A percentile compares a stretch with the other conserved stretches of the same genome.
These are phyloP conservation scores for Pistacia integerrima DNA, from an alignment of 345 rosid genomes.

Conservation along the genomic window DNA sequence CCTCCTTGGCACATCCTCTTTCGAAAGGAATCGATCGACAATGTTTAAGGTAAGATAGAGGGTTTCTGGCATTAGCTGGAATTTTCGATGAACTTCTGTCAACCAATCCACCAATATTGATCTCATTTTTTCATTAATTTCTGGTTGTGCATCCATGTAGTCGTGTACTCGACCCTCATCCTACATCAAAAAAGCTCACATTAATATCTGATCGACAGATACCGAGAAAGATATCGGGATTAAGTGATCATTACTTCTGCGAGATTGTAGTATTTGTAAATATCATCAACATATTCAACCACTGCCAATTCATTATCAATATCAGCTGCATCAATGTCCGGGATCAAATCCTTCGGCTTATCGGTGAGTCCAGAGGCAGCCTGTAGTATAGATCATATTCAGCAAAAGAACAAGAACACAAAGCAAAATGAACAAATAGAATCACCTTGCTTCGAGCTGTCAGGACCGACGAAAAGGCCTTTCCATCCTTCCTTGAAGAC, in stretches of 20 bases:
- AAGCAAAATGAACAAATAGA: neutral
- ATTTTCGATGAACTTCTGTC: conserved; percentile 80
- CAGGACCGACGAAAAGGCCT: conserved; percentile 62
- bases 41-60: conserved; percentile 76
- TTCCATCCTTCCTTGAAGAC: conserved; percentile 39
- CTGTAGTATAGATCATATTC: conserved; percentile 25
- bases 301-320: conserved; percentile 64
- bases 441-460: conserved; percentile 80
- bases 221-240: neutral
- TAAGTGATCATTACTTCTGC: conserved; percentile 44
- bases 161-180: conserved; percentile 53
- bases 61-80: conserved; percentile 84
- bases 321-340: conserved; percentile 73
- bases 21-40: conserved; percentile 73
- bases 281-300: conserved; percentile 88
- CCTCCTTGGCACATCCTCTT: conserved; percentile 58
- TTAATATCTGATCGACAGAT: neutral
- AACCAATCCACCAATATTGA: conserved; percentile 86
- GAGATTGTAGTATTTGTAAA: conserved; percentile 75
- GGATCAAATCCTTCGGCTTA: conserved; percentile 35
- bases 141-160: conserved; percentile 74
- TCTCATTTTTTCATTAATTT: conserved; percentile 83
- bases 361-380: conserved; percentile 53
- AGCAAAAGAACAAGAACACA: neutral
- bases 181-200: conserved; percentile 29